These are phyloP conservation scores for Magnolia officinalis DNA, from an alignment of 164 flowering plant genomes.

Conservation along the genomic window DNA sequence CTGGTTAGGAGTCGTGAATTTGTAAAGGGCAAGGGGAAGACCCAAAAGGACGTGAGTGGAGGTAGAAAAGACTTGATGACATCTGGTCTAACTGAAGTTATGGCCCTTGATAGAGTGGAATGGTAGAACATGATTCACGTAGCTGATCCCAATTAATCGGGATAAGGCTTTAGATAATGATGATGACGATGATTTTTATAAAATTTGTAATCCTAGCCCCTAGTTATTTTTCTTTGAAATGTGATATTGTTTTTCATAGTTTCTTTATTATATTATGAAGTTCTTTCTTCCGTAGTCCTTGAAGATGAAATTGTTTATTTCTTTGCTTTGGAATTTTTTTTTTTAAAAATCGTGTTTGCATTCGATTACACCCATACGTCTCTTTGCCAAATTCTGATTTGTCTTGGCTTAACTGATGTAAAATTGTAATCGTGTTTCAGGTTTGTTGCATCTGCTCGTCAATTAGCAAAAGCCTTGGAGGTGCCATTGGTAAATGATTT, in stretches of 20 bases:
- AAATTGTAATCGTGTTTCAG: constrained; percentile 27
- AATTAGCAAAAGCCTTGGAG: constrained; percentile 88
- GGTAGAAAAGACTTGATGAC: no score
- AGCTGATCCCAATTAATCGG: no score
- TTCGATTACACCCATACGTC: neutral
- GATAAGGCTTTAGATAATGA: no score
- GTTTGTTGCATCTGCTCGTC: constrained; percentile 48
- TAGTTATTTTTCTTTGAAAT: neutral
- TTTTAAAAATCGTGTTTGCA: neutral
- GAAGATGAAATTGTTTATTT: neutral
- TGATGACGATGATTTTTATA: no score
- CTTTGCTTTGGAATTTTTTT: neutral
- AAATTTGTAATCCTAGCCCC: neutral
- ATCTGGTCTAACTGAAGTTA: no score
- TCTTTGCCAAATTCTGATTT: neutral
- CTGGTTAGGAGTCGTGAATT: no score
- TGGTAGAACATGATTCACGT: no score
- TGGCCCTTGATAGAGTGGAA: no score
- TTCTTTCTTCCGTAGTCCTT: no score
- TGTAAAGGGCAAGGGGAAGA: no score
- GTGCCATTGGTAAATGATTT: constrained; percentile 96
- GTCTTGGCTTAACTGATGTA: neutral
- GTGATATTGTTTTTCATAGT: neutral
- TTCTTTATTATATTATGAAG: no score
- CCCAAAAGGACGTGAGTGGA: no score